Conservation (phyloP, 768 basidiomycete genomes). For the Sporobolomyces phaffii region DNA sequence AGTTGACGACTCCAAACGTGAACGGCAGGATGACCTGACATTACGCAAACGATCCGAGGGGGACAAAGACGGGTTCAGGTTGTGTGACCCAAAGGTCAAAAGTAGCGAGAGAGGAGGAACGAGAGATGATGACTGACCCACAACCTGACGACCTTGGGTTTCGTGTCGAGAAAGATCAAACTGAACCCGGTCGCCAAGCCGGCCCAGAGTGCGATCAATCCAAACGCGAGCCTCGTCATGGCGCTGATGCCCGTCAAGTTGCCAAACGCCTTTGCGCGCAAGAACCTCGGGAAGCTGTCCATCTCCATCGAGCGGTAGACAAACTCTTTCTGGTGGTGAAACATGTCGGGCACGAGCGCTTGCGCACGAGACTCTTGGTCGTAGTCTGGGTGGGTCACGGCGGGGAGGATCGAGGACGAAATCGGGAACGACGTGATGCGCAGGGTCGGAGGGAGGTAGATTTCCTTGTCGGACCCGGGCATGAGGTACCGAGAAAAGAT, state of each 20-base stretch:
- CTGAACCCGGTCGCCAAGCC: conserved; percentile 85
- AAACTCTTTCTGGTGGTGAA: conserved; percentile 85
- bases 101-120: background rate
- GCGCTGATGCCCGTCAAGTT: conserved; percentile 89
- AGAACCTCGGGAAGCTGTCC: conserved; percentile 61
- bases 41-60: background rate
- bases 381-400: conserved; percentile 49
- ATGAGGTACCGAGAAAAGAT: conserved; percentile 92
- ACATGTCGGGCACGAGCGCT: conserved; percentile 88
- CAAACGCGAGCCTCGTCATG: conserved; percentile 74
- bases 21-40: conserved; percentile 88
- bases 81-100: background rate
- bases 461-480: conserved; percentile 87
- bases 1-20: conserved; percentile 76
- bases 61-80: too few relatives aligned
- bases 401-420: conserved; percentile 66
- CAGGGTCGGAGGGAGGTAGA: conserved; percentile 88
- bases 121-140: conserved; percentile 63
- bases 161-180: conserved; percentile 85
- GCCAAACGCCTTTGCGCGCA: conserved; percentile 94
- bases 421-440: conserved; percentile 87
- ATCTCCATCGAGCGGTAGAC: conserved; percentile 43
- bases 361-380: conserved; percentile 63
- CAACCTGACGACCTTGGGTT: conserved; percentile 84
- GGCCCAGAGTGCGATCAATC: conserved; percentile 85